Evolutionary conservation across 1,139 yeast genomes (phyloP).

Genomic region (Entelexis sorbosivorans): DNA sequence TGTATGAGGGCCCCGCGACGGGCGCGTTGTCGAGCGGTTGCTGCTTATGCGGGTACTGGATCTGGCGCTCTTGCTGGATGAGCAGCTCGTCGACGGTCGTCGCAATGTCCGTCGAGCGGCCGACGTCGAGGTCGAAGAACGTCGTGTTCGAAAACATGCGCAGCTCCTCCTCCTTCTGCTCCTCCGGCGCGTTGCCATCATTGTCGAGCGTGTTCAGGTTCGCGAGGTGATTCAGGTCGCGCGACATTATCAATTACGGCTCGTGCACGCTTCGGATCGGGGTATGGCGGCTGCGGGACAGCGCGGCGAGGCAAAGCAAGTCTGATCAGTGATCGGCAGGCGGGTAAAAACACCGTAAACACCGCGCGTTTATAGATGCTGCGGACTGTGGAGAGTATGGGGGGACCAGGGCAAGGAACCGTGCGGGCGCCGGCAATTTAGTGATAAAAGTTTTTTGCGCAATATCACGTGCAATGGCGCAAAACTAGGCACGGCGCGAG

Average conservation of each 20-base stretch:
- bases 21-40: conserved; percentile 18
- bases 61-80: conserved; percentile 33
- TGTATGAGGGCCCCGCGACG: conserved; percentile 17
- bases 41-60: conserved; percentile 27
- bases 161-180: conserved; percentile 31
- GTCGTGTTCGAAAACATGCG: conserved; percentile 36
- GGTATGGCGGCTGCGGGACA: too few species aligned
- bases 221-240: conserved; percentile 17
- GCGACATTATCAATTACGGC: conserved; percentile 5
- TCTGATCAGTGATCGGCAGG: not conserved
- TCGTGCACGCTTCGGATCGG: not conserved
- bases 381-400: not conserved
- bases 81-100: conserved; percentile 34
- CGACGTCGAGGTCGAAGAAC: conserved; percentile 37
- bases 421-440: conserved; percentile 1
- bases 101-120: conserved; percentile 35
- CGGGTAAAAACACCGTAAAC: not conserved
- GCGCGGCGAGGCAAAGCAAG: not conserved
- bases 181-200: conserved; percentile 11
- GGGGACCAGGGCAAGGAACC: not conserved
- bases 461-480: conserved; percentile 10
- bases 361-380: not conserved
- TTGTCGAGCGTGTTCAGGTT: conserved; percentile 19
- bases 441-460: not conserved
- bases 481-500: not conserved